Evolutionary conservation across 2,329 filamentous ascomycete species (phyloP).

Genomic region (Epichloe uncinata): DNA sequence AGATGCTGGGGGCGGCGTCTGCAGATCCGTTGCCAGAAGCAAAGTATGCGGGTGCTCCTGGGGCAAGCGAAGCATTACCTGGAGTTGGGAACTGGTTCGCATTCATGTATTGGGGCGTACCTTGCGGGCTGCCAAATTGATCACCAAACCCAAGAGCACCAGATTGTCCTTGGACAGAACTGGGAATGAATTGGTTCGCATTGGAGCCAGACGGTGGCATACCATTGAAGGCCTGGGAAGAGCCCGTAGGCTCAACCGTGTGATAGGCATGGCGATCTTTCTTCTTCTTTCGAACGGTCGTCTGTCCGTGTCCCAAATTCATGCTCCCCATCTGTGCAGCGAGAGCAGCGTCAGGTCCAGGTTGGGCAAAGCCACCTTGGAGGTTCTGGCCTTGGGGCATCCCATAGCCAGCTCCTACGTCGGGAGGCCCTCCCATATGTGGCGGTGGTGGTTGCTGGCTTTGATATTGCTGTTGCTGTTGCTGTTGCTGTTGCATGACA

Average conservation of each 20-base stretch:
- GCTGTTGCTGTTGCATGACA: neutral
- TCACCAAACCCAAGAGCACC: constrained; percentile 21
- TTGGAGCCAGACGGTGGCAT: constrained; percentile 45
- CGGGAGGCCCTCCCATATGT: neutral
- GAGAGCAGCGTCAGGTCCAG: constrained; percentile 35
- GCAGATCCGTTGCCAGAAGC: constrained; percentile 11
- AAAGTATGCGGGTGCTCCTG: constrained; percentile 14
- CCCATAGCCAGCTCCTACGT: constrained; percentile 16
- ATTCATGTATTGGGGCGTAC: constrained; percentile 25
- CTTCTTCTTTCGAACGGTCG: constrained; percentile 59
- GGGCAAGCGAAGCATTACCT: constrained; percentile 30
- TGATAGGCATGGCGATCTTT: constrained; percentile 93
- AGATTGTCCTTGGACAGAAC: constrained; percentile 11
- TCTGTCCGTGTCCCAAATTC: constrained; percentile 43
- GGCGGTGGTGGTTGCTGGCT: constrained; percentile 3
- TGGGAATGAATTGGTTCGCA: constrained; percentile 26
- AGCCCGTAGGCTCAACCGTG: constrained; percentile 59
- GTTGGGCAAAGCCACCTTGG: constrained; percentile 16
- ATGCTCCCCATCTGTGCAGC: constrained; percentile 68
- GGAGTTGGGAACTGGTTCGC: constrained; percentile 49
- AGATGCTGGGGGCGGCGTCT: constrained; percentile 20
- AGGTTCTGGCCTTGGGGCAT: constrained; percentile 18
- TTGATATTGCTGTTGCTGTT: constrained; percentile 2
- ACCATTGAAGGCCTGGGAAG: constrained; percentile 56
- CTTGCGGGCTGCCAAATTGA: constrained; percentile 32